Percentiles rank a stretch among this genome's conserved stretches.
Evolutionary conservation across 352 stramenopile genomes (phyloP).

Genomic region (Elongisporangium prolatum): DNA sequence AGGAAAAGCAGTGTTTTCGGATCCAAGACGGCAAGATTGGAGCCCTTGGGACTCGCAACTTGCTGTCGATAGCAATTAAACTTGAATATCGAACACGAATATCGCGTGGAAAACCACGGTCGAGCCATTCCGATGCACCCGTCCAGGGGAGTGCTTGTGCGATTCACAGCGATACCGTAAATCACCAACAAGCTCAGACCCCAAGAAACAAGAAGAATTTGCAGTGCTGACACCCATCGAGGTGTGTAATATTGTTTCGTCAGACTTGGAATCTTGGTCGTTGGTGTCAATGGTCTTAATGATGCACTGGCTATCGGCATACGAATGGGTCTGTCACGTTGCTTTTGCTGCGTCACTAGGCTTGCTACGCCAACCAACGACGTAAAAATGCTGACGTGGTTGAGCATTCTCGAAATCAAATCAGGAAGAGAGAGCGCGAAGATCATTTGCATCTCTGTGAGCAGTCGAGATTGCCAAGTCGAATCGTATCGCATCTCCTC

Average conservation of each 20-base stretch:
- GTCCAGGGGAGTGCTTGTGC: background rate
- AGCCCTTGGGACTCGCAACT: background rate
- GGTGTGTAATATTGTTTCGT: too few species aligned
- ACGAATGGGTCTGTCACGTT: too few species aligned
- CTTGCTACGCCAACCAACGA: background rate
- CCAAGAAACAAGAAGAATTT: slow-evolving; percentile 8
- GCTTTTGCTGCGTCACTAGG: too few species aligned
- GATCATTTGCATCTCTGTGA: background rate
- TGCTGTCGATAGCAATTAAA: slow-evolving; percentile 11
- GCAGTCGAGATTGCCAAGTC: slow-evolving; percentile 6
- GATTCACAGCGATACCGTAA: slow-evolving; percentile 7
- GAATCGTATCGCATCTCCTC: slow-evolving; percentile 17
- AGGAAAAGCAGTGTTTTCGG: slow-evolving; percentile 15
- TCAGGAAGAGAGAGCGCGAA: background rate
- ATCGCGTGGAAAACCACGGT: slow-evolving; percentile 22
- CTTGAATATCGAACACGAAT: slow-evolving; percentile 19
- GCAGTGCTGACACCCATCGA: too few species aligned
- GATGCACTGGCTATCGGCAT: too few species aligned
- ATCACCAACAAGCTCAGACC: slow-evolving; percentile 12
- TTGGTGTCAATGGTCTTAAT: too few species aligned
- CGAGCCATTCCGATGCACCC: slow-evolving; percentile 12
- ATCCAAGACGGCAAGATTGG: slow-evolving; percentile 14
- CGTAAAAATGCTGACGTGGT: background rate
- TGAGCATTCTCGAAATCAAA: background rate
- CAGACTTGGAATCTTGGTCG: too few species aligned